Base-by-base conservation (phyloP, 495 filamentous ascomycete species). In the Filosporella fistucella region DNA sequence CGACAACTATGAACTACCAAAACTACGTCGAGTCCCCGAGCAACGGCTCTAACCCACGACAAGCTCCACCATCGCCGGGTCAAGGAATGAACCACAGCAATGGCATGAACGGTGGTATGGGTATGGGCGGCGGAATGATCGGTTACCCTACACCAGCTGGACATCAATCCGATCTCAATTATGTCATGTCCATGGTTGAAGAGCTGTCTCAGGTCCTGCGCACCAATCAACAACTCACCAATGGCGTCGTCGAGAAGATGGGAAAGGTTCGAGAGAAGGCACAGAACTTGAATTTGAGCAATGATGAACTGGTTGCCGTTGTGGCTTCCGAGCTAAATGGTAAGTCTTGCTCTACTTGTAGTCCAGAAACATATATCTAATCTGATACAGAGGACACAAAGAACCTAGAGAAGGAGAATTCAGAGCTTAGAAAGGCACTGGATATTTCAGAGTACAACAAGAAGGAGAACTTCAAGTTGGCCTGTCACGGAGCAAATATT, bases 151-250 rank as follows among this genome's bases (percentile, higher is more conserved):
- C 84, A 59, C 85, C 83, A 45, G 86, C 87, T 18, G 88, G 88
- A 16, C 87, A 91, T 57, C 86, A 91, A 68, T 85, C 87, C 68
- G 89, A 95, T 62, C 78, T 93, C 50, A 88, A 89, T 59, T 84
- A 88, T 62, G 77, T 95, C 34, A 90, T 89, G 61, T 75, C 81
- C 37, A 85, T 90, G 77, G 84, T 95, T 14, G 74, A 90, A 47
- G 85, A 91, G 61, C 68, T 95, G 54, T 87, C 83, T 49, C 78
- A 82, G 20, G 76, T 88, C 47, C 72, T 91, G 16, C 81, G 82
- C 56, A 78, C 85, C 33, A 95, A 93, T 62, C 79, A 86, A 44
- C 82, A 85, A 45, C 77, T 85, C 41, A 84, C 87, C 7, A 80
- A 82, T 50, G 80, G 78, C 32, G 84, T 95, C 45, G 82, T 91